Evolutionary conservation across 352 stramenopile species (phyloP).

Genomic region (Pythium guiyangense): DNA sequence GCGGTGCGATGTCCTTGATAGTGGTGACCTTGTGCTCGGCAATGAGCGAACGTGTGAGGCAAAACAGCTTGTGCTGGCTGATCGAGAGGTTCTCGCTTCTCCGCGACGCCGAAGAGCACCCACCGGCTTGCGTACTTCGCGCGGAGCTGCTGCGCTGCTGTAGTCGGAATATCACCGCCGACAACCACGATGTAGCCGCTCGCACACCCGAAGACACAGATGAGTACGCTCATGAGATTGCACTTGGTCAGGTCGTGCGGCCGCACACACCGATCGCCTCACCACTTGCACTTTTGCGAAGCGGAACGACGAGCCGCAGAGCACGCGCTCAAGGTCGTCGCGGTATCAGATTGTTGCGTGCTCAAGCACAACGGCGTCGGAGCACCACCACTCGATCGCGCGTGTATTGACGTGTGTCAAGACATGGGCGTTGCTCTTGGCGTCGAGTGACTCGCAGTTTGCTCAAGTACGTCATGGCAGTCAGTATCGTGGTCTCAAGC

Average conservation of each 20-base stretch:
- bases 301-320: constrained; percentile 20
- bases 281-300: constrained; percentile 15
- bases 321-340: constrained; percentile 24
- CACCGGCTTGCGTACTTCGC: too few relatives aligned
- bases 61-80: constrained; percentile 92
- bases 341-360: constrained; percentile 28
- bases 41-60: constrained; percentile 91
- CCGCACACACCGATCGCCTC: constrained; percentile 30
- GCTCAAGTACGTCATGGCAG: constrained; percentile 88
- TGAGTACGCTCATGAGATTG: constrained; percentile 29
- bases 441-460: constrained; percentile 22
- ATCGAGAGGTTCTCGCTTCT: constrained; percentile 93
- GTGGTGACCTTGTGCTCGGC: constrained; percentile 74
- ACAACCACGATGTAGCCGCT: constrained; percentile 67
- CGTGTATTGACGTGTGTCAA: too few relatives aligned
- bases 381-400: constrained; percentile 38
- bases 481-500: constrained; percentile 87
- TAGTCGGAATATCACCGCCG: too few relatives aligned
- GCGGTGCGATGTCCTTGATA: constrained; percentile 92
- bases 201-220: constrained; percentile 26
- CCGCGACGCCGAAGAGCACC: constrained; percentile 59
- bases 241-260: constrained; percentile 34
- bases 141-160: too few relatives aligned
- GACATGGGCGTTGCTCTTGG: constrained; percentile 49
- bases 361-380: constrained; percentile 24